Percentiles rank a stretch among this genome's conserved stretches.
Conservation (phyloP, 805 yeast genomes). For the Metschnikowia kofuensis region DNA sequence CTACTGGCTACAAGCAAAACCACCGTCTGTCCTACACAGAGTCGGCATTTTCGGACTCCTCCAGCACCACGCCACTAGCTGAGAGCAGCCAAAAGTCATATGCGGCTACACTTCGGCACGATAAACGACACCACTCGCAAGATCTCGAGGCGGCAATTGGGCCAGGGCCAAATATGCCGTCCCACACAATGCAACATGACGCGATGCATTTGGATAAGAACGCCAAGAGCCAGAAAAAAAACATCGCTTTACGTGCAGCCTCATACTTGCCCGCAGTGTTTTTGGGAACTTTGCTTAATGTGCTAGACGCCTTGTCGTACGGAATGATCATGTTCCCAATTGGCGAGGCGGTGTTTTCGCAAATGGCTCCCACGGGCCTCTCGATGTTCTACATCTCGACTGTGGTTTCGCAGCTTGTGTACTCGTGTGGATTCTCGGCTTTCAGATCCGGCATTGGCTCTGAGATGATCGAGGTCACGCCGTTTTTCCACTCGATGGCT, state of each 20-base stretch:
- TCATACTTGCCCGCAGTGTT: slow-evolving; percentile 74
- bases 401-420: slow-evolving; percentile 83
- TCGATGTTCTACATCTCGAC: slow-evolving; percentile 94
- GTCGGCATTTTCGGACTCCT: slow-evolving; percentile 3
- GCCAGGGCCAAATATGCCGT: slow-evolving; percentile 10
- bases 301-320: slow-evolving; percentile 89
- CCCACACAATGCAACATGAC: background rate
- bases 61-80: slow-evolving; percentile 16
- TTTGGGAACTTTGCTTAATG: slow-evolving; percentile 78
- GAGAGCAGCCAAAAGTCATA: slow-evolving; percentile 8
- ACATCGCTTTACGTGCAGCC: slow-evolving; percentile 35
- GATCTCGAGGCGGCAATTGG: slow-evolving; percentile 8
- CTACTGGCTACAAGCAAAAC: background rate
- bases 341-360: slow-evolving; percentile 71
- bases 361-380: slow-evolving; percentile 82
- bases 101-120: slow-evolving; percentile 4
- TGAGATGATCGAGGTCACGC: slow-evolving; percentile 99
- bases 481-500: slow-evolving; percentile 96
- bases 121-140: background rate
- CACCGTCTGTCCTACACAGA: slow-evolving; percentile 1
- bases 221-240: slow-evolving; percentile 4
- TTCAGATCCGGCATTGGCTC: slow-evolving; percentile 92
- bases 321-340: slow-evolving; percentile 98
- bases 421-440: slow-evolving; percentile 86
- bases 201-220: background rate